Evolutionary conservation across 768 basidiomycete genomes (phyloP), one percentile per base, ranked within the genome.

Genomic region (Mycena maculata): DNA sequence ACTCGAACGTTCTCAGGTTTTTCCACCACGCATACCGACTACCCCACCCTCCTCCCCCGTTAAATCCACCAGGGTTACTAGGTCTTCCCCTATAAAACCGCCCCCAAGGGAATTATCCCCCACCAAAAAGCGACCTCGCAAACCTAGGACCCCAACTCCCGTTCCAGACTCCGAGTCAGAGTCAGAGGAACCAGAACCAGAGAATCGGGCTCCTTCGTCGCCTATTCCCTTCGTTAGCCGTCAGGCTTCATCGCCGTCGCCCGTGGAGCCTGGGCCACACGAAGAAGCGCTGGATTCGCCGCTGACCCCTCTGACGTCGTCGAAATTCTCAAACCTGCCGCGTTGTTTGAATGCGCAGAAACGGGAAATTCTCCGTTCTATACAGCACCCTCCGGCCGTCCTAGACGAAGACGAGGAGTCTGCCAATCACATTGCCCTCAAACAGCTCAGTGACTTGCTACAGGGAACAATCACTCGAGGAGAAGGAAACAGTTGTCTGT

Each of bases 401-500:
- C 71, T 70, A 16, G 66, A 56, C n/a, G 77, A 76, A 33, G 78
- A 80, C 12, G 80, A 81, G 25, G 78, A 73, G 12, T 77, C 83
- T 2, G 83, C 88, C 6, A 90, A 92, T 72, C 76, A 70, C 2
- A 73, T 80, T 20, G 89, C 92, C 0, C 78, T 83, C 28, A 73
- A 86, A 36, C 88, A 93, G 61, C 76, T 98, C 15, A 73, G 78
- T 1, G 85, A 87, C 50, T 78, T 98, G 23, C 80, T 98, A 6
- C 76, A 79, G 23, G 96, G 95, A 13, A 94, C 94, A 1, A 84
- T 92, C 6, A 80, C 80, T 23, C 86, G 95, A 30, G 92, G 91
- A 12, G 96, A 98, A 81, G 96, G 96, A 4, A 98, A 98, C 68
- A 97, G 95, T 63, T 98, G 96, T 74, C 83, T 98, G 60, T 75